These are phyloP conservation scores for Tolypocladium pustulatum DNA, from an alignment of 2,329 filamentous ascomycete species.

Conservation along the genomic window DNA sequence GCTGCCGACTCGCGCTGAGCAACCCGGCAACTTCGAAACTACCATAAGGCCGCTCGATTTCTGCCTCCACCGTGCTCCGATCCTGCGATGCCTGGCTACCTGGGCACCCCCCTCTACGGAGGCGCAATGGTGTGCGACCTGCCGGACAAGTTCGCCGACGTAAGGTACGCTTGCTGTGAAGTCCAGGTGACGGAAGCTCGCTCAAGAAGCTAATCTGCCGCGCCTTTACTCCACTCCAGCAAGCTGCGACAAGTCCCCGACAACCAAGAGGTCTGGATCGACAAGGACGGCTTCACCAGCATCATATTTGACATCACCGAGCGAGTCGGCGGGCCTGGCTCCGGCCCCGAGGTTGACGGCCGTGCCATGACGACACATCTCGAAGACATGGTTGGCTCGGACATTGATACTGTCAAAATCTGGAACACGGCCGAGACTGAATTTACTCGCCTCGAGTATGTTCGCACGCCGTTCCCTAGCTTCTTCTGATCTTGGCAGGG, in stretches of 20 bases:
- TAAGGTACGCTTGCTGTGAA: slow-evolving; percentile 43
- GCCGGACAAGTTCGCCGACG: slow-evolving; percentile 58
- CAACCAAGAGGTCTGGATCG: slow-evolving; percentile 89
- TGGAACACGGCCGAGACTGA: slow-evolving; percentile 54
- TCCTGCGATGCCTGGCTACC: slow-evolving; percentile 39
- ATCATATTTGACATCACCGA: slow-evolving; percentile 88
- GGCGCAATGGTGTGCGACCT: slow-evolving; percentile 61
- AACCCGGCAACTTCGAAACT: neutral
- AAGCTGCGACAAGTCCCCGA: slow-evolving; percentile 67
- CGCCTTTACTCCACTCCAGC: slow-evolving; percentile 26
- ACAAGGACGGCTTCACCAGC: slow-evolving; percentile 70
- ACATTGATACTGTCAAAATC: slow-evolving; percentile 53
- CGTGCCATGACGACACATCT: slow-evolving; percentile 59
- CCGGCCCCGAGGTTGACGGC: slow-evolving; percentile 52
- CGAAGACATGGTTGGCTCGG: slow-evolving; percentile 56
- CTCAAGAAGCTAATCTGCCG: slow-evolving; percentile 4
- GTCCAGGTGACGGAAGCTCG: neutral
- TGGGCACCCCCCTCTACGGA: slow-evolving; percentile 55
- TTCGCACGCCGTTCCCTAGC: neutral
- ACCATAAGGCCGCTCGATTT: neutral
- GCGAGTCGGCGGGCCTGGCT: slow-evolving; percentile 51
- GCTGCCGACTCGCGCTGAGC: neutral
- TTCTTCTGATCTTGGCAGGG: slow-evolving; percentile 11
- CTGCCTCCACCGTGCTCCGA: neutral
- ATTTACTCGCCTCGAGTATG: slow-evolving; percentile 45